A percentile compares a stretch with the other conserved stretches of the same genome.
Conservation (phyloP, 2,329 filamentous ascomycete species). For the Hypomyces perniciosus region DNA sequence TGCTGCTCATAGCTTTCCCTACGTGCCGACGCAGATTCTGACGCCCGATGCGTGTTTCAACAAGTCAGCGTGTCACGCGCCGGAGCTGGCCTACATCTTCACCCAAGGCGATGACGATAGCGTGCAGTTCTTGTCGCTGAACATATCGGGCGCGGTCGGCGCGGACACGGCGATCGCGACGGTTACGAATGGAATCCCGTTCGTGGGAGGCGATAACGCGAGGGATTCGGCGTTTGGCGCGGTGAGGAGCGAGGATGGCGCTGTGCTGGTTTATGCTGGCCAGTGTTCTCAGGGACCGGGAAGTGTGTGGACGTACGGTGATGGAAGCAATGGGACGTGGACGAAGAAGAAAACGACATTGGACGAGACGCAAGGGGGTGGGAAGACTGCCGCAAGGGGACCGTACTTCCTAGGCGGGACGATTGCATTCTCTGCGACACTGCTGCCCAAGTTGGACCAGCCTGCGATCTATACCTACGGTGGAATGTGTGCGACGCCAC, state of each 20-base stretch:
- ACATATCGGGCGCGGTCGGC: constrained; percentile 54
- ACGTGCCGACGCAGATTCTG: constrained; percentile 70
- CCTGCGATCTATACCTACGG: constrained; percentile 71
- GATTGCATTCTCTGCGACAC: constrained; percentile 61
- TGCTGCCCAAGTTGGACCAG: constrained; percentile 46
- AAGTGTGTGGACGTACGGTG: constrained; percentile 63
- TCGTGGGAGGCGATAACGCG: constrained; percentile 42
- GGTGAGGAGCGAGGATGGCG: constrained; percentile 59
- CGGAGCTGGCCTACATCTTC: constrained; percentile 64
- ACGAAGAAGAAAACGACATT: constrained; percentile 22
- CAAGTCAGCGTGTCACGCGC: constrained; percentile 27
- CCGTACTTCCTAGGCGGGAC: constrained; percentile 50
- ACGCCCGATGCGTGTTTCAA: constrained; percentile 43
- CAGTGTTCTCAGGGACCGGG: constrained; percentile 55
- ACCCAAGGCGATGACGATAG: constrained; percentile 41
- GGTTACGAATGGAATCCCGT: constrained; percentile 55
- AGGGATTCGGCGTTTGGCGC: constrained; percentile 58
- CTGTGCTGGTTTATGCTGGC: constrained; percentile 68
- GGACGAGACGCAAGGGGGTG: constrained; percentile 16
- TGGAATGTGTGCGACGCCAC: constrained; percentile 70
- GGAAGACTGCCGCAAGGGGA: constrained; percentile 17
- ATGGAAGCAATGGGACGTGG: constrained; percentile 28
- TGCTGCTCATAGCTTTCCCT: constrained; percentile 56
- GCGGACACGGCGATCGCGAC: constrained; percentile 41
- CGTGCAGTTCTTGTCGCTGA: constrained; percentile 56